Conservation (phyloP, 2,329 filamentous ascomycete species). For the Alternaria ethzedia region DNA sequence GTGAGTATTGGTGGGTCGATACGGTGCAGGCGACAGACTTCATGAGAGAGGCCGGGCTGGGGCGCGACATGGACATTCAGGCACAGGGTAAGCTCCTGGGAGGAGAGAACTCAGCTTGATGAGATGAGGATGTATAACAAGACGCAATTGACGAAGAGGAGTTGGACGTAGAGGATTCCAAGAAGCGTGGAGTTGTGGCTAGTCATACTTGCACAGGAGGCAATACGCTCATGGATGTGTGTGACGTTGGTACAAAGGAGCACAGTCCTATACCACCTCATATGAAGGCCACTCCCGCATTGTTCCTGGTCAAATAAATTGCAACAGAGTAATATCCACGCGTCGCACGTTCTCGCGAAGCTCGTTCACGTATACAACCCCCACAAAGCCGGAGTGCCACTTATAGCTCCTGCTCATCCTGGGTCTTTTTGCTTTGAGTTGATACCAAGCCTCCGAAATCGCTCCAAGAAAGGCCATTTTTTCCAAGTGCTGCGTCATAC, state of each 20-base stretch:
- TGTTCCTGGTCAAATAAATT: background rate
- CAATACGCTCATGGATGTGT: background rate
- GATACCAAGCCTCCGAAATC: conserved; percentile 55
- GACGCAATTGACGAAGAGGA: background rate
- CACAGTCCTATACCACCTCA: background rate
- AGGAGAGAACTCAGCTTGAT: background rate
- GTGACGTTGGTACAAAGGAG: background rate
- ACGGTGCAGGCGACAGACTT: background rate
- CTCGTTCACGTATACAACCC: background rate
- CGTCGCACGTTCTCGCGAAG: background rate
- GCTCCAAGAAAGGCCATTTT: conserved; percentile 48
- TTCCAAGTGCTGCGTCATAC: conserved; percentile 38
- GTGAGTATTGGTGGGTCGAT: background rate
- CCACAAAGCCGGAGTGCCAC: background rate
- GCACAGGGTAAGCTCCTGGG: background rate
- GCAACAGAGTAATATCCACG: background rate
- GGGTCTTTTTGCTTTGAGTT: conserved; percentile 19
- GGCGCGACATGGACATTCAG: background rate
- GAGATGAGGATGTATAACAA: background rate
- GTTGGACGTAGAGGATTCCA: background rate
- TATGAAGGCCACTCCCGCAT: background rate
- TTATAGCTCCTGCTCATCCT: conserved; percentile 30
- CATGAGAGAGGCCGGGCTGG: background rate
- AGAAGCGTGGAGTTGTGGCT: background rate
- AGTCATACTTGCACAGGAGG: background rate